Conservation (phyloP, 257 asterid genomes). For the Scutellaria baicalensis region DNA sequence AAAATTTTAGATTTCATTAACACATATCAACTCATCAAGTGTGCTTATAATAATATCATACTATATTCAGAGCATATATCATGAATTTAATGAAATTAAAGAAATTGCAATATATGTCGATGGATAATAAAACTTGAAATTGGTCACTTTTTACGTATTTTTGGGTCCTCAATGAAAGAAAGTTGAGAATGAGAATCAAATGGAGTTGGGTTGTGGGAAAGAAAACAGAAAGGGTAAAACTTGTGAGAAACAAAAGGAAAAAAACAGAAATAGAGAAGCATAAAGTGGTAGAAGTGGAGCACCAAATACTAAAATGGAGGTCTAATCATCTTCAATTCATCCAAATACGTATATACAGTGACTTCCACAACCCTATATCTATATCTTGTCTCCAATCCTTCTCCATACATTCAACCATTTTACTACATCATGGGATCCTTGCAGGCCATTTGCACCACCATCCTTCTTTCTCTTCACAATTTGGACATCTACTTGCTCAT, state of each 20-base stretch:
- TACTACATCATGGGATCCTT: constrained; percentile 19
- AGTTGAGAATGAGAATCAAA: not conserved
- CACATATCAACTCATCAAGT: too few species aligned
- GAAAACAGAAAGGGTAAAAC: not conserved
- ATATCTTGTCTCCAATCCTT: not conserved
- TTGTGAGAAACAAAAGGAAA: not conserved
- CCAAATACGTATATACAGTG: not conserved
- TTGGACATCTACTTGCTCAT: not conserved
- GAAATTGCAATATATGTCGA: too few species aligned
- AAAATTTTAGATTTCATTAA: too few species aligned
- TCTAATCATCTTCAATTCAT: constrained; percentile 38
- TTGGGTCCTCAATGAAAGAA: not conserved
- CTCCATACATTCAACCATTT: not conserved
- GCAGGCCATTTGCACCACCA: constrained; percentile 19
- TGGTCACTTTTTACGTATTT: not conserved
- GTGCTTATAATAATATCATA: too few species aligned
- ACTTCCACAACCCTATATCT: constrained; percentile 13
- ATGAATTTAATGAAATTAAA: too few species aligned
- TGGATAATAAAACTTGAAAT: too few species aligned
- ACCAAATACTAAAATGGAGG: constrained; percentile 26
- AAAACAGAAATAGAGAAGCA: not conserved
- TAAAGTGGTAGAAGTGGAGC: constrained; percentile 18
- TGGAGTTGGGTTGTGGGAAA: not conserved
- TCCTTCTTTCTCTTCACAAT: not conserved
- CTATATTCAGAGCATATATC: too few species aligned